Base-by-base conservation (phyloP, 176 grass and related monocot species). In the Oryza longistaminata region DNA sequence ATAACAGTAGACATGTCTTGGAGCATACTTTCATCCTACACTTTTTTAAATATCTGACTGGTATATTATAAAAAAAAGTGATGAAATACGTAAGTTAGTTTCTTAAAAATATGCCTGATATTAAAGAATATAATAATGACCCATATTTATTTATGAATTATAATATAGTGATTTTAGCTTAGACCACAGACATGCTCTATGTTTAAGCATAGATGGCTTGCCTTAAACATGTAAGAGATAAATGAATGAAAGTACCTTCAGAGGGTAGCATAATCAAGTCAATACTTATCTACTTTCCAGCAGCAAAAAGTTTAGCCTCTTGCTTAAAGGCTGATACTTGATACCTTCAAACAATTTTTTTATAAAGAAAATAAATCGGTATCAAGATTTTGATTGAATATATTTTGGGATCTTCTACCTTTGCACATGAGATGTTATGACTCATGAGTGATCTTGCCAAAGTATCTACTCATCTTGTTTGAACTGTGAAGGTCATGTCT, bases 391-490 rank as follows among this genome's bases (percentile, higher is more conserved):
- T 0, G 39, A 7, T 40, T 40, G 39, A 0, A 0, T 8, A 7
- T 1, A 40, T 40, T 40, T 40, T 40, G 3, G 10, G 4, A 77
- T 31, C 16, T 39, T 22, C 3, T 42, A 15, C 49, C 25, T 75
- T 16, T 83, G 37, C 55, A 27, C n/a, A 26, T 22, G 7, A 62
- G 22, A 26, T 86, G 12, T 68, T 65, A 65, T 65, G 4, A 64
- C 37, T 75, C 64, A 27, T 65, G 16, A 74, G 37, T 76, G 64
- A 82, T 46, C 15, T 82, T 77, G 40, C 27, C 7, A 71, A 49
- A 50, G 16, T 62, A 87, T 76, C 21, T 10, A 67, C 37, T 64
- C n/a, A 71, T 78, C 25, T 26, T 82, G 33, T 73, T 52, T 72
- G 24, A 66, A 8, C 19, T 66, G 3, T 84, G 40, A 71, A 82